phyloP scores from a whole-genome alignment of 2,329 filamentous ascomycete species.

The Akanthomyces muscarius region DNA sequence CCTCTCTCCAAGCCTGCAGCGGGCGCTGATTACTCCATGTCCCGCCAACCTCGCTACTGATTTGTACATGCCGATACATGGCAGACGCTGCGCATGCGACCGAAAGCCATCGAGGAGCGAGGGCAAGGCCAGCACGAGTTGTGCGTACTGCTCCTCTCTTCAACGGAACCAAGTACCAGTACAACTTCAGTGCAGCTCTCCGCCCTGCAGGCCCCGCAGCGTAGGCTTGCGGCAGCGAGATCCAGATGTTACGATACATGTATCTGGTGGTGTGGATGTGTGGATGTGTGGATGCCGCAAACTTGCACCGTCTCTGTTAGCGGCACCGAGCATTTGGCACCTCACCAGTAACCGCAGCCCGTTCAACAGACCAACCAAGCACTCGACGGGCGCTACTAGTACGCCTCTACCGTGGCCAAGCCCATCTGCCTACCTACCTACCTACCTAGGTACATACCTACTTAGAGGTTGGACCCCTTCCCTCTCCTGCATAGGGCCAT shows the following conservation, averaged over 20 bases:
- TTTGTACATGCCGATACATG: not conserved
- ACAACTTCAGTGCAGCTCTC: not conserved
- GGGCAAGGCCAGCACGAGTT: too few species aligned
- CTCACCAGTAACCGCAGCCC: not conserved
- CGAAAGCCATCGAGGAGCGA: too few species aligned
- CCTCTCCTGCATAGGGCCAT: not conserved
- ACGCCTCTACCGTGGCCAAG: not conserved
- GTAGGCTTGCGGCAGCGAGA: slow-evolving; percentile 2
- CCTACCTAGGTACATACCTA: too few species aligned
- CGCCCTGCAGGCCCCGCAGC: slow-evolving; percentile 11
- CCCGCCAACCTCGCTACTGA: too few species aligned
- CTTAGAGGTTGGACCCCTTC: not conserved
- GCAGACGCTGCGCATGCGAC: not conserved
- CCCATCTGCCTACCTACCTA: not conserved
- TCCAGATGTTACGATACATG: slow-evolving; percentile 14
- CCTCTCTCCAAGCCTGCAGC: too few species aligned
- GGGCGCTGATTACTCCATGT: too few species aligned
- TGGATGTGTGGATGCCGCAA: not conserved
- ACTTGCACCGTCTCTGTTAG: not conserved
- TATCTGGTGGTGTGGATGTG: slow-evolving; percentile 7
- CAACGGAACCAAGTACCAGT: not conserved
- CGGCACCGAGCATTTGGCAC: not conserved
- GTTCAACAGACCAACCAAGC: not conserved
- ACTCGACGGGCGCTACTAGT: not conserved
- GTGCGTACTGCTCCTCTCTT: not conserved